Conservation (phyloP, 768 basidiomycete species). For the Arthromyces matolae region DNA sequence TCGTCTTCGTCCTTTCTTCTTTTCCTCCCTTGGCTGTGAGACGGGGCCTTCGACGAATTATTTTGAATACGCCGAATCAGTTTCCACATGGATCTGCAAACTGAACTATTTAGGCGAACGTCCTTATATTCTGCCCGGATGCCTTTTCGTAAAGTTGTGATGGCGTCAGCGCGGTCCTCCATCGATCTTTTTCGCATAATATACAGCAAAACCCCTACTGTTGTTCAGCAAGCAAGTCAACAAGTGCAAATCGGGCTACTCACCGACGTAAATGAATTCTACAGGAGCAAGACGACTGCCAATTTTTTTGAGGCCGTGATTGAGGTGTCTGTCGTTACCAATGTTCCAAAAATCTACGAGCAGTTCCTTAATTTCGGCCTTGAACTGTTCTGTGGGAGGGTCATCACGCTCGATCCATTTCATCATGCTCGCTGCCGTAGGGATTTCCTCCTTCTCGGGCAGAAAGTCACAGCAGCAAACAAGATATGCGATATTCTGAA, state of each 20-base stretch:
- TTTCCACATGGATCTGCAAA: conserved; percentile 56
- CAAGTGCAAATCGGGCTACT: conserved; percentile 9
- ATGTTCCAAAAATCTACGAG: conserved; percentile 54
- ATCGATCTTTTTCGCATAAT: conserved; percentile 42
- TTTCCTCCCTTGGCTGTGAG: conserved; percentile 21
- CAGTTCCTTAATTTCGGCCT: conserved; percentile 47
- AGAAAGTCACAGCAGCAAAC: conserved; percentile 62
- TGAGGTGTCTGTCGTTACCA: conserved; percentile 37
- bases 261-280: conserved; percentile 81
- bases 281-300: conserved; percentile 63
- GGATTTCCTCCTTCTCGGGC: conserved; percentile 43
- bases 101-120: conserved; percentile 56
- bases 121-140: conserved; percentile 59
- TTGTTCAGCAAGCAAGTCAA: background rate
- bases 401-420: conserved; percentile 44
- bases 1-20: conserved; percentile 30
- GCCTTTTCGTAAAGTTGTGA: conserved; percentile 52
- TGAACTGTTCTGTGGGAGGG: conserved; percentile 45
- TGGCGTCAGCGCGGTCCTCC: conserved; percentile 49
- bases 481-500: conserved; percentile 68
- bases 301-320: conserved; percentile 50
- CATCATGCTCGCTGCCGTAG: conserved; percentile 55
- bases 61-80: conserved; percentile 41
- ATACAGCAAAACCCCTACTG: conserved; percentile 62
- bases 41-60: conserved; percentile 25